Evolutionary conservation across 169 alveolate genomes (phyloP).

Genomic region (Plasmodium berghei): DNA sequence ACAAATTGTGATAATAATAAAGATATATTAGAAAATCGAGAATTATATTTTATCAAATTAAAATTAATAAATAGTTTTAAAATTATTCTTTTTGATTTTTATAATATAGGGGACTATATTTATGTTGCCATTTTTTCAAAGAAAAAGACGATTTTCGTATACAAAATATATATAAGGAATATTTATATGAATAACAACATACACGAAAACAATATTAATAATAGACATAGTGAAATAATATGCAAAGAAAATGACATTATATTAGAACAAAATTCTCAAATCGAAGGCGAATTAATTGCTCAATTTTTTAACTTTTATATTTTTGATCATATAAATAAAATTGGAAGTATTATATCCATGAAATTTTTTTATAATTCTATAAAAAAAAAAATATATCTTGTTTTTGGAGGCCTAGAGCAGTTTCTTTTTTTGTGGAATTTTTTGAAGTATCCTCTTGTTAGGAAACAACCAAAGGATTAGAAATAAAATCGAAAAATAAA

Average conservation of each 20-base stretch:
- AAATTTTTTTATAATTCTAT: conserved; percentile 49
- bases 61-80: conserved; percentile 12
- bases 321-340: conserved; percentile 61
- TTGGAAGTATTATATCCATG: conserved; percentile 71
- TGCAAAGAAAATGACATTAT: background rate
- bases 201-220: background rate
- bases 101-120: background rate
- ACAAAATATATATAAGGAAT: conserved; percentile 2
- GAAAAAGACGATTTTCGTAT: conserved; percentile 37
- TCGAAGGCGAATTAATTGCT: conserved; percentile 10
- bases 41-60: conserved; percentile 18
- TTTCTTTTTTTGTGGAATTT: conserved; percentile 72
- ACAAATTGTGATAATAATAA: too few species aligned
- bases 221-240: background rate
- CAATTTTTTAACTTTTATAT: conserved; percentile 50
- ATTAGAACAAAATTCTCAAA: too few species aligned
- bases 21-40: background rate
- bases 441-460: conserved; percentile 42
- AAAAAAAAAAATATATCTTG: conserved; percentile 35
- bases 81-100: conserved; percentile 55
- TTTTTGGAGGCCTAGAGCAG: conserved; percentile 73
- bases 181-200: background rate
- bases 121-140: conserved; percentile 58
- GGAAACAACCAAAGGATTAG: background rate
- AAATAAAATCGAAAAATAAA: background rate